Conservation (phyloP, 192 early-diverging fungal species). For the Linnemannia hyalina region DNA sequence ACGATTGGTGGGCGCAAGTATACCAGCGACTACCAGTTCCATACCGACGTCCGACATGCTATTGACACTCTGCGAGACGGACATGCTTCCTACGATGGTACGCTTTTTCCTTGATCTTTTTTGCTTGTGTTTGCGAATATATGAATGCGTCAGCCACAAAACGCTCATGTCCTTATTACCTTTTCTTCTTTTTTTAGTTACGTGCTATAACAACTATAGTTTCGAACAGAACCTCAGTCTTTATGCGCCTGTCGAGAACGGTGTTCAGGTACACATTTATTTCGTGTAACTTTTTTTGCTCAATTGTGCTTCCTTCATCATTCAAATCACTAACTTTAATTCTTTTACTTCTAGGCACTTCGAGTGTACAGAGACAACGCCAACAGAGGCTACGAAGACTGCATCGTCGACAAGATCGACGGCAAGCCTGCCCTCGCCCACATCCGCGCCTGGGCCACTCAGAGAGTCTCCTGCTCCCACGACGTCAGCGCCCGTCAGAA, state of each 20-base stretch:
- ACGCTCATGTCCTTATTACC: no score
- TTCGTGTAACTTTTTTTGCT: not conserved
- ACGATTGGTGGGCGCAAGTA: conserved; percentile 6
- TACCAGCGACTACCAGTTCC: conserved; percentile 24
- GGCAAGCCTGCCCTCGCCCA: conserved; percentile 16
- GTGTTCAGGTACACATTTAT: conserved; percentile 16
- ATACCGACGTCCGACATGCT: conserved; percentile 1
- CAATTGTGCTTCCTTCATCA: not conserved
- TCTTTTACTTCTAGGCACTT: not conserved
- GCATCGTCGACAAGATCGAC: conserved; percentile 38
- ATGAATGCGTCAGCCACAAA: no score
- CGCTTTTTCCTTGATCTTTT: no score
- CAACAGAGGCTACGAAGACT: conserved; percentile 27
- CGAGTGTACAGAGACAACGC: conserved; percentile 20
- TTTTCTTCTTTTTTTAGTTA: not conserved
- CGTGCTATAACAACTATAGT: conserved; percentile 19
- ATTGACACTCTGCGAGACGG: conserved; percentile 16
- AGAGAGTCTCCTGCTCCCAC: conserved; percentile 21
- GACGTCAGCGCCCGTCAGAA: conserved; percentile 43
- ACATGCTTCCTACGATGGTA: conserved; percentile 35
- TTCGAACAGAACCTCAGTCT: conserved; percentile 26
- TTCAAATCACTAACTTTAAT: not conserved
- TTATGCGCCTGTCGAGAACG: conserved; percentile 27
- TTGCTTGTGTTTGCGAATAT: not conserved
- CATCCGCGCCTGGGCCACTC: conserved; percentile 17